These are phyloP conservation scores for Cytospora paraplurivora DNA, from an alignment of 2,329 filamentous ascomycete genomes.

Conservation along the genomic window DNA sequence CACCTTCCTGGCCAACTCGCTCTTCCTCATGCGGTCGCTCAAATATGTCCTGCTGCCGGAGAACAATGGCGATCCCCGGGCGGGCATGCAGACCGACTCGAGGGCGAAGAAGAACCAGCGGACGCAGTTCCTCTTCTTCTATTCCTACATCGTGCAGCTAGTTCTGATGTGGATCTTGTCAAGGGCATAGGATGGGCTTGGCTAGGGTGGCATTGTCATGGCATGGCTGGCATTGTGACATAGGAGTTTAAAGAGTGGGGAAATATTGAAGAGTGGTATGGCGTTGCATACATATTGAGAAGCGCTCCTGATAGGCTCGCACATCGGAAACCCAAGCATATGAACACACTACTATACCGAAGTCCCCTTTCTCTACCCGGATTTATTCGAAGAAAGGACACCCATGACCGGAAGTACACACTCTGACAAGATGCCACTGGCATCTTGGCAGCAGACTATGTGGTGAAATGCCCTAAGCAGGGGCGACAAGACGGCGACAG, in stretches of 20 bases:
- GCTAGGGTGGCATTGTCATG: not conserved
- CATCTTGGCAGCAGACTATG: too few species aligned
- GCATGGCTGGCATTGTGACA: conserved; percentile 7
- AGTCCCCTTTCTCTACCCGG: not conserved
- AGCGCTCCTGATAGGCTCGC: not conserved
- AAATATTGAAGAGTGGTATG: conserved; percentile 8
- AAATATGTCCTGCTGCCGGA: conserved; percentile 96
- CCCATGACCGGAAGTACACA: not conserved
- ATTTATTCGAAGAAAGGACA: not conserved
- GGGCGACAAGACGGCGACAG: too few species aligned
- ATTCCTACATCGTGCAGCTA: conserved; percentile 92
- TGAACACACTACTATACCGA: not conserved
- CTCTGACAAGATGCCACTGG: not conserved
- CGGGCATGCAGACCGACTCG: conserved; percentile 70
- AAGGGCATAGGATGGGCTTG: conserved; percentile 39
- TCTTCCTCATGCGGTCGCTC: conserved; percentile 91
- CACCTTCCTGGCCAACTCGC: conserved; percentile 89
- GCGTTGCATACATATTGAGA: conserved; percentile 11
- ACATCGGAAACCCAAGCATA: not conserved
- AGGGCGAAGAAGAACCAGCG: conserved; percentile 83
- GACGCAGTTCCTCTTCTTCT: conserved; percentile 90
- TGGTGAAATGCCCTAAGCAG: too few species aligned
- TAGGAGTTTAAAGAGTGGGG: conserved; percentile 12
- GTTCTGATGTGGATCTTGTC: conserved; percentile 85
- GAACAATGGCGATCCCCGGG: conserved; percentile 62